phyloP scores from a whole-genome alignment of 768 basidiomycete genomes.

The Austroboletus eburneus region DNA sequence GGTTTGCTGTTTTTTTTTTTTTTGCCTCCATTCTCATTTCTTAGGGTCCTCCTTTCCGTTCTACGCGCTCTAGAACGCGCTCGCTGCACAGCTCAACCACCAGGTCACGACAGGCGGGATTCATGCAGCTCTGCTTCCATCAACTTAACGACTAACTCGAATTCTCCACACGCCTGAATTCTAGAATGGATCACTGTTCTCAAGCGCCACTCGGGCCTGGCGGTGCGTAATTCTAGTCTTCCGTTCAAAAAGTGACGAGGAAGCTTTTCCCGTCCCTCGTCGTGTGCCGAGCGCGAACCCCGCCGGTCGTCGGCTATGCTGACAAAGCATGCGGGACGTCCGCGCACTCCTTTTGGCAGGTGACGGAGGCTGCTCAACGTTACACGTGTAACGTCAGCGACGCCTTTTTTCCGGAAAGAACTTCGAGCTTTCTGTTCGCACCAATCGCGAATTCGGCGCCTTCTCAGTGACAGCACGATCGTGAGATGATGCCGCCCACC shows the following conservation, averaged over 20 bases:
- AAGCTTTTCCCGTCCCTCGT: neutral
- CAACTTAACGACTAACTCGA: slow-evolving; percentile 1
- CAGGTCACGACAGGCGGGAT: neutral
- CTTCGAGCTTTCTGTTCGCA: neutral
- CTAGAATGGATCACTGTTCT: slow-evolving; percentile 7
- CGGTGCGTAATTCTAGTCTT: neutral
- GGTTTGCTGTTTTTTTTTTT: neutral
- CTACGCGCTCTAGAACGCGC: neutral
- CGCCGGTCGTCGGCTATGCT: slow-evolving; percentile 10
- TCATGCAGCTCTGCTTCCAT: slow-evolving; percentile 6
- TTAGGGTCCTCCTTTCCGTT: neutral
- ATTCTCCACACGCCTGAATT: neutral
- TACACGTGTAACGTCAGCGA: slow-evolving; percentile 29
- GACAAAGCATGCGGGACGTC: neutral
- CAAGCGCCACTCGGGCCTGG: neutral
- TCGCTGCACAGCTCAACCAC: neutral
- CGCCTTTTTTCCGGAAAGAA: neutral
- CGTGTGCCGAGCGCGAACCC: too few relatives aligned
- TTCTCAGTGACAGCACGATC: too few relatives aligned
- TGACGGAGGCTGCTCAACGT: slow-evolving; percentile 18
- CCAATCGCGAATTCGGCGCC: slow-evolving; percentile 4
- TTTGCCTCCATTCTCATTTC: neutral
- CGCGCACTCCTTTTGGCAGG: neutral
- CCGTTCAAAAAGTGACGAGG: neutral
- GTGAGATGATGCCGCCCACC: neutral